These are phyloP conservation scores for Citrullus mucosospermus DNA, from an alignment of 306 rosid species.

Conservation along the genomic window DNA sequence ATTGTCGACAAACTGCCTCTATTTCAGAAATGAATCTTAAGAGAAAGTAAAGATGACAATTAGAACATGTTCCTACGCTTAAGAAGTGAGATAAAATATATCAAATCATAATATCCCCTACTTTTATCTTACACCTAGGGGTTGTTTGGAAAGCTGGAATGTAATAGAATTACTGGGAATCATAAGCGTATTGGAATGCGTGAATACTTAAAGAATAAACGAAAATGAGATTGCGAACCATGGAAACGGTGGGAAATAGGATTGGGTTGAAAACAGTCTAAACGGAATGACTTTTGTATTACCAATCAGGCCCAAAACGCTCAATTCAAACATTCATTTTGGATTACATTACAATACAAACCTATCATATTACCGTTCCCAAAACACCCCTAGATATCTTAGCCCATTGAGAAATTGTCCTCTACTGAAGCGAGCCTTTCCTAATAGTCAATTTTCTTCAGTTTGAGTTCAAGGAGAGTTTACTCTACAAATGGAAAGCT, in stretches of 20 bases:
- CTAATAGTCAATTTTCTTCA: background rate
- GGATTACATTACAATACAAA: too few species aligned
- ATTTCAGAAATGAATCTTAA: slow-evolving; percentile 87
- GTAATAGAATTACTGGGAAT: too few species aligned
- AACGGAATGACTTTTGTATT: too few species aligned
- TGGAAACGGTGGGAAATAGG: too few species aligned
- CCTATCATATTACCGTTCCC: too few species aligned
- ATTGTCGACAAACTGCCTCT: slow-evolving; percentile 76
- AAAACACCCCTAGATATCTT: background rate
- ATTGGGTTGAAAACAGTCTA: too few species aligned
- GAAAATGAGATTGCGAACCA: too few species aligned
- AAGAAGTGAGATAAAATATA: background rate
- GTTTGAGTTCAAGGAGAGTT: background rate
- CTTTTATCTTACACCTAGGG: background rate
- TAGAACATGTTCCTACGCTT: background rate
- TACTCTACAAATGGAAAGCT: background rate
- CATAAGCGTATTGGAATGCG: too few species aligned
- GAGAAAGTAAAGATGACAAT: background rate
- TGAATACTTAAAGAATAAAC: too few species aligned
- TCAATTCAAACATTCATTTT: too few species aligned
- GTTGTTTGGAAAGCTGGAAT: too few species aligned
- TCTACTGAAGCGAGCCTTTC: background rate
- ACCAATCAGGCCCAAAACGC: too few species aligned
- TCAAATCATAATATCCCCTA: background rate
- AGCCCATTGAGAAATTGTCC: background rate